phyloP scores from a whole-genome alignment of 331 rosid genomes.

The Saraca asoca region DNA sequence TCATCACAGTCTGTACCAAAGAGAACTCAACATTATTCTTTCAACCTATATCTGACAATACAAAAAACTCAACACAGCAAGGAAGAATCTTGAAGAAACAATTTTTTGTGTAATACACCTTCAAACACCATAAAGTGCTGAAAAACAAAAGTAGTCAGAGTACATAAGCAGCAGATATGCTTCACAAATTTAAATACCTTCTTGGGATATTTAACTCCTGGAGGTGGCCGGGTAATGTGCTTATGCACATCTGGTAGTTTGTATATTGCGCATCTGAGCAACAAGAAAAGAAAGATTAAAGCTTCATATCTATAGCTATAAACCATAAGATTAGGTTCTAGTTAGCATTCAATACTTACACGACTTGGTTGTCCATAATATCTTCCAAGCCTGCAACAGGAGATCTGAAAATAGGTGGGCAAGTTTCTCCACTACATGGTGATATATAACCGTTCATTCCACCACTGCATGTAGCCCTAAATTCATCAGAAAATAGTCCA shows the following conservation, averaged over 20 bases:
- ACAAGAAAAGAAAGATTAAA: not conserved
- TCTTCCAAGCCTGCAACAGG: conserved; percentile 89
- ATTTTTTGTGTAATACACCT: not conserved
- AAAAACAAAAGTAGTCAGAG: conserved; percentile 9
- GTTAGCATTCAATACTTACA: conserved; percentile 53
- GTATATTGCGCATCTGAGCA: conserved; percentile 80
- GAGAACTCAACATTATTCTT: not conserved
- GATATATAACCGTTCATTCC: conserved; percentile 99
- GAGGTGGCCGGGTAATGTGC: conserved; percentile 73
- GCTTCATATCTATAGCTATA: conserved; percentile 12
- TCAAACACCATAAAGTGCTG: not conserved
- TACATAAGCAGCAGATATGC: conserved; percentile 9
- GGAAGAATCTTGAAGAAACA: not conserved
- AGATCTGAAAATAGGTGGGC: conserved; percentile 96
- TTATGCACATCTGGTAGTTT: conserved; percentile 77
- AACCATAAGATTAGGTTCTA: not conserved
- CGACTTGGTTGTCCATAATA: conserved; percentile 91
- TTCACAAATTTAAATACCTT: conserved; percentile 54
- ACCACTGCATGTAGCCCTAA: conserved; percentile 88
- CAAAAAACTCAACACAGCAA: not conserved
- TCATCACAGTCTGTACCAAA: conserved; percentile 57
- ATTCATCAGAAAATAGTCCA: conserved; percentile 61
- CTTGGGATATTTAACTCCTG: conserved; percentile 69
- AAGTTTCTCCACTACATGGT: conserved; percentile 87
- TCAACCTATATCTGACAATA: not conserved